These are phyloP conservation scores for Thelonectria olida DNA, from an alignment of 2,329 filamentous ascomycete species.

Conservation along the genomic window DNA sequence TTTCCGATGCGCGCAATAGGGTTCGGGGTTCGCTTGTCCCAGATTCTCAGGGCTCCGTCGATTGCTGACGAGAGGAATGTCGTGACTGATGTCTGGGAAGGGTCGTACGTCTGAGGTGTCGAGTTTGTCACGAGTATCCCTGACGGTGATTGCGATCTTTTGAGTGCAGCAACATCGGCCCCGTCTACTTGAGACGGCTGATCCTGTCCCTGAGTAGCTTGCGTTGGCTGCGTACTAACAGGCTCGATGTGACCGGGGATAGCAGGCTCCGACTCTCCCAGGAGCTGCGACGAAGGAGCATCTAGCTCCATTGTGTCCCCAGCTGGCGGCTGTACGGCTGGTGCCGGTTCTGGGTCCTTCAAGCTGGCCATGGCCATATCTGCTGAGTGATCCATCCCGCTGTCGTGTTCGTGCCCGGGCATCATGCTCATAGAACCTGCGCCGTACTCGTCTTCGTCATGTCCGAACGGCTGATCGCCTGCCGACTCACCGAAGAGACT, in stretches of 20 bases:
- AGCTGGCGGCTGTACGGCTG: slow-evolving; percentile 37
- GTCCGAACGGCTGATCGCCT: slow-evolving; percentile 71
- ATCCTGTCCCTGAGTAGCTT: slow-evolving; percentile 13
- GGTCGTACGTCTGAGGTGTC: slow-evolving; percentile 56
- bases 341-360: slow-evolving; percentile 39
- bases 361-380: slow-evolving; percentile 53
- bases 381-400: slow-evolving; percentile 53
- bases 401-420: slow-evolving; percentile 50
- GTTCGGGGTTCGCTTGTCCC: slow-evolving; percentile 82
- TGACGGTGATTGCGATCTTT: slow-evolving; percentile 36
- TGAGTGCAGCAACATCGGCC: slow-evolving; percentile 17
- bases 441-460: slow-evolving; percentile 87
- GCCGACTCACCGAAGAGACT: slow-evolving; percentile 87
- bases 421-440: slow-evolving; percentile 70
- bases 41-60: slow-evolving; percentile 89
- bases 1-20: slow-evolving; percentile 84
- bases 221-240: slow-evolving; percentile 5
- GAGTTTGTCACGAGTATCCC: slow-evolving; percentile 47
- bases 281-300: slow-evolving; percentile 18
- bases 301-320: slow-evolving; percentile 46
- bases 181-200: slow-evolving; percentile 18
- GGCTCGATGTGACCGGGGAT: slow-evolving; percentile 23
- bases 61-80: slow-evolving; percentile 91
- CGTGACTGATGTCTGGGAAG: slow-evolving; percentile 72
- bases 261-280: slow-evolving; percentile 23